These are phyloP conservation scores for Friedmanniomyces simplex DNA, from an alignment of 495 filamentous ascomycete genomes.

Conservation along the genomic window DNA sequence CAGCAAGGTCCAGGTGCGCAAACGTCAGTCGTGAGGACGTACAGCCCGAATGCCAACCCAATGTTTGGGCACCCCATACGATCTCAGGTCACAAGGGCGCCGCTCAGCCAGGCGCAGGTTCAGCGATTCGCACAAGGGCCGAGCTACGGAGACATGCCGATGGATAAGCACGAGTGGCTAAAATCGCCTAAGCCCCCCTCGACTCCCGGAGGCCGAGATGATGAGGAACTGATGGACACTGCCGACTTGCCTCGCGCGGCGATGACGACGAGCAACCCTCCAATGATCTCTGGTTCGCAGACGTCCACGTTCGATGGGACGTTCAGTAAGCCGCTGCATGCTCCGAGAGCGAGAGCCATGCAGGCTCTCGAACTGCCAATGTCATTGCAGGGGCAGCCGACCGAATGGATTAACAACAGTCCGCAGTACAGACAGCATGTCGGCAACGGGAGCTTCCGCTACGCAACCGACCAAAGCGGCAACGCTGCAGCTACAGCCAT, in stretches of 20 bases:
- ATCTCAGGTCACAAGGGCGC: slow-evolving; percentile 9
- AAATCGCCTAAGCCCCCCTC: slow-evolving; percentile 3
- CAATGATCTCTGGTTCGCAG: neutral
- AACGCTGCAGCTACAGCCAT: neutral
- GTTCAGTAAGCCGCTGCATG: neutral
- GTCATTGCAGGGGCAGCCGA: neutral
- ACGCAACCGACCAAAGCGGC: neutral
- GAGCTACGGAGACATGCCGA: slow-evolving; percentile 12
- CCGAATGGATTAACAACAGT: neutral
- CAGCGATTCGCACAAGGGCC: slow-evolving; percentile 10
- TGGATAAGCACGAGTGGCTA: slow-evolving; percentile 18
- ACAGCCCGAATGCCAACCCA: slow-evolving; percentile 19
- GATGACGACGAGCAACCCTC: neutral
- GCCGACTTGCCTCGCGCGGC: neutral
- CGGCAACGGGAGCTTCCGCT: neutral
- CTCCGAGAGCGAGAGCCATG: neutral
- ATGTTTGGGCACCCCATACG: slow-evolving; percentile 17
- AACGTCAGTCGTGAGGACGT: neutral
- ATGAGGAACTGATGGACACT: neutral
- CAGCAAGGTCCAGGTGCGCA: neutral
- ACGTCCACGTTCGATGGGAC: neutral
- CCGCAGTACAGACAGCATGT: neutral
- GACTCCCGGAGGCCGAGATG: neutral
- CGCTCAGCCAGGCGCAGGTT: slow-evolving; percentile 18
- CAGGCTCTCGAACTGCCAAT: no score